Conservation (phyloP, 2,329 filamentous ascomycete genomes). For the Myriosclerotinia scirpicola region DNA sequence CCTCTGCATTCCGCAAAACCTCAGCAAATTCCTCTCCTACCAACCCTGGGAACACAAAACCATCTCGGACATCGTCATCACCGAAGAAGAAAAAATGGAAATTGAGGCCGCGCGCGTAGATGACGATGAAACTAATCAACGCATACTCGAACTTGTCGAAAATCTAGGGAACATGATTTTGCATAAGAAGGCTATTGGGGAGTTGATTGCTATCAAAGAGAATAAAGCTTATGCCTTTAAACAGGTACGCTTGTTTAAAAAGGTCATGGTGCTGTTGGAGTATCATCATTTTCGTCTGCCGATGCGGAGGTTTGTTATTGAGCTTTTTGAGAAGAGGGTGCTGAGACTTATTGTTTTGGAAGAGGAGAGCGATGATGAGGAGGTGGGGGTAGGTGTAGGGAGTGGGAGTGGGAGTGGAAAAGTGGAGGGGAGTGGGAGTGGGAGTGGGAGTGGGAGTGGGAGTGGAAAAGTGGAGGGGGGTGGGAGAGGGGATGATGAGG, state of each 20-base stretch:
- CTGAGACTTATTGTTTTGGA: conserved; percentile 81
- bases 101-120: conserved; percentile 51
- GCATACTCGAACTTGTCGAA: conserved; percentile 79
- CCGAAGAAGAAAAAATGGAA: conserved; percentile 49
- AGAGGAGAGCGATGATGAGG: conserved; percentile 47
- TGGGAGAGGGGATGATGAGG: conserved; percentile 39
- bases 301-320: conserved; percentile 85
- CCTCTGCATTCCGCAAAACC: conserved; percentile 78
- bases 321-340: conserved; percentile 90
- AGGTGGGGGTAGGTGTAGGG: conserved; percentile 50
- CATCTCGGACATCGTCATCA: conserved; percentile 38
- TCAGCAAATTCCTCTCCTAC: conserved; percentile 76
- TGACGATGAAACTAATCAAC: conserved; percentile 62
- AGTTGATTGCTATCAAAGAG: conserved; percentile 76
- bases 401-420: conserved; percentile 51
- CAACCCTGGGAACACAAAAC: conserved; percentile 52
- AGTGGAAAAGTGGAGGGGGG: conserved; percentile 50
- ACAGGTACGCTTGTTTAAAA: conserved; percentile 76
- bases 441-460: too few relatives aligned
- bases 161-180: conserved; percentile 93
- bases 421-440: too few relatives aligned
- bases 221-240: conserved; percentile 75
- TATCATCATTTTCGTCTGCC: conserved; percentile 85
- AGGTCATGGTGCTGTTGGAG: conserved; percentile 81
- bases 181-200: conserved; percentile 80